phyloP scores from a whole-genome alignment of 2,329 filamentous ascomycete species.

The Phyllachora maydis region DNA sequence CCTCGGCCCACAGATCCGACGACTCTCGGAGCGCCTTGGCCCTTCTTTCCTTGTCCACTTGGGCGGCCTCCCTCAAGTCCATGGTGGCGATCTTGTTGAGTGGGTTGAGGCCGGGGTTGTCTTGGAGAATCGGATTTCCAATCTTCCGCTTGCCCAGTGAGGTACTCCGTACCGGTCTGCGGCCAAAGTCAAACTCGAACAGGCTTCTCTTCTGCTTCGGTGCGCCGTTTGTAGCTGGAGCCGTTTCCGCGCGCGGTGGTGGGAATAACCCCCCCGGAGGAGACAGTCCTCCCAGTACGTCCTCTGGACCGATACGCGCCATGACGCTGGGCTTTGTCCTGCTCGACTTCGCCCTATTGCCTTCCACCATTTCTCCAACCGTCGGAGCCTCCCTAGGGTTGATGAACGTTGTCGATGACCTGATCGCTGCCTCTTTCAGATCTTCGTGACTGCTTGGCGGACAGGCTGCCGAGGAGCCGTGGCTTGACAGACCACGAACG shows the following conservation, averaged over 20 bases:
- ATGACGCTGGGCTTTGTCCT: no score
- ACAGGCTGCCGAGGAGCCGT: no score
- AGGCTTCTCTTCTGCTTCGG: constrained; percentile 10
- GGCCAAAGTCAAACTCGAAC: constrained; percentile 7
- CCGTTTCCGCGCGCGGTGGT: constrained; percentile 13
- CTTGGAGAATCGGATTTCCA: constrained; percentile 24
- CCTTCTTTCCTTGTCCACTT: constrained; percentile 21
- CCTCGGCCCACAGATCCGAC: constrained; percentile 12
- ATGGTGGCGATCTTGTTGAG: constrained; percentile 24
- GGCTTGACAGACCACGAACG: no score
- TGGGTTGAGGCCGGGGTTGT: constrained; percentile 15
- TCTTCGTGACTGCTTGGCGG: constrained; percentile 26
- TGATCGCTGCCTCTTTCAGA: constrained; percentile 19
- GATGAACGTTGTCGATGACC: constrained; percentile 15
- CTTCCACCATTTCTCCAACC: no score
- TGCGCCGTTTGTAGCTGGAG: constrained; percentile 5
- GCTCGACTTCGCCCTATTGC: constrained; percentile 6
- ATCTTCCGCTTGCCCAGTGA: constrained; percentile 21
- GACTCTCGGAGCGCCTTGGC: constrained; percentile 12
- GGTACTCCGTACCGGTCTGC: constrained; percentile 7
- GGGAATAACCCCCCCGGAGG: constrained; percentile 20
- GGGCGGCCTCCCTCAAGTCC: constrained; percentile 25
- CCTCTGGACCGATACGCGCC: no score
- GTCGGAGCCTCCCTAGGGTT: constrained; percentile 11
- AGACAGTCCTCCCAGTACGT: constrained; percentile 16